Evolutionary conservation across 176 grass and related monocot species (phyloP).

Genomic region (Bromus sterilis): DNA sequence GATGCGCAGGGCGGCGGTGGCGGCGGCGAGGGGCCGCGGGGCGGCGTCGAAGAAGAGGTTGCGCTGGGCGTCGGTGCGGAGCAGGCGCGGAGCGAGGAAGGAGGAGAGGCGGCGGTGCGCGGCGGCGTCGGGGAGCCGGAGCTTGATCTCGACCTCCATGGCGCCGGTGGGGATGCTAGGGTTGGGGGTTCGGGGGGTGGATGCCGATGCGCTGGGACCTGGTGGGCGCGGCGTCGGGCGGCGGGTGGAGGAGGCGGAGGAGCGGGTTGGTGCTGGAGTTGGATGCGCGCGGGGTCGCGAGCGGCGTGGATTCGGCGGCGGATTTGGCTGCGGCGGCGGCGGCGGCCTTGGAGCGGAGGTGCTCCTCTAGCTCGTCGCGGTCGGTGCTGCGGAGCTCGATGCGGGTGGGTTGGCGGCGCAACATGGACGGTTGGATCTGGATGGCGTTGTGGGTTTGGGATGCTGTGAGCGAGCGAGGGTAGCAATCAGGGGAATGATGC

Average conservation of each 20-base stretch:
- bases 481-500: no score
- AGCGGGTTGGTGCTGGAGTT: constrained; percentile 23
- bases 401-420: constrained; percentile 63
- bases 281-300: constrained; percentile 4
- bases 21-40: constrained; percentile 46
- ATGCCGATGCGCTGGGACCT: constrained; percentile 75
- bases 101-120: constrained; percentile 71
- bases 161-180: background rate
- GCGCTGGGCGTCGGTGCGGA: constrained; percentile 60
- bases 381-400: constrained; percentile 72
- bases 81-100: constrained; percentile 47
- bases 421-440: constrained; percentile 28
- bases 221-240: constrained; percentile 43
- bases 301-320: constrained; percentile 16
- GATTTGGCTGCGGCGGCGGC: constrained; percentile 9
- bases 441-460: background rate
- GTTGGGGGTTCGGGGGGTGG: constrained; percentile 1
- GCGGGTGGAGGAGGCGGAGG: constrained; percentile 52
- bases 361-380: constrained; percentile 68
- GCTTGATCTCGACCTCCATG: constrained; percentile 93
- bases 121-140: constrained; percentile 60
- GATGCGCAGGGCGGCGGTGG: constrained; percentile 58
- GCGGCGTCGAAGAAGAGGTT: constrained; percentile 86
- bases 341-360: constrained; percentile 17
- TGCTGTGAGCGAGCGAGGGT: no score